phyloP scores from a whole-genome alignment of 2,329 filamentous ascomycete species.

The Ramularia endophylla region DNA sequence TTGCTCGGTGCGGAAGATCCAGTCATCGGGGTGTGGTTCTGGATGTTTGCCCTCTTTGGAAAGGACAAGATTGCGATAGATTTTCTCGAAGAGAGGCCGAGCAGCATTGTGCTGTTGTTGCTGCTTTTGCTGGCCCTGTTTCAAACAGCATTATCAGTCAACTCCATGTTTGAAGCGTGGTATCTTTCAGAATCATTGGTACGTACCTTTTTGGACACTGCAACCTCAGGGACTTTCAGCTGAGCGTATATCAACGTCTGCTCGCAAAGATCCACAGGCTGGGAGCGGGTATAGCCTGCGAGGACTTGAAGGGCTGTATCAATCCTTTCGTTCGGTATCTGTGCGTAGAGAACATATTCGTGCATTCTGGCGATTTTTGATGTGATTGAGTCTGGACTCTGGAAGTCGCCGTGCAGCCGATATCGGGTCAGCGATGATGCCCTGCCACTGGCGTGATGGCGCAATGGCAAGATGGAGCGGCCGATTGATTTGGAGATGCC shows the following conservation, averaged over 20 bases:
- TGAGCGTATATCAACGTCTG: constrained; percentile 56
- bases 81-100: too few species aligned
- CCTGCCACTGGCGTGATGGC: too few species aligned
- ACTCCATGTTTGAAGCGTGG: too few species aligned
- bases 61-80: too few species aligned
- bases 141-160: too few species aligned
- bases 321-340: constrained; percentile 52
- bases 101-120: constrained; percentile 1
- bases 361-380: constrained; percentile 43
- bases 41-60: neutral
- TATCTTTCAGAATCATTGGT: too few species aligned
- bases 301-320: constrained; percentile 57
- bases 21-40: constrained; percentile 9
- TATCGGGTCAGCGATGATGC: too few species aligned
- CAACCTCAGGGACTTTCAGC: constrained; percentile 26
- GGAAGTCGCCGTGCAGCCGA: too few species aligned
- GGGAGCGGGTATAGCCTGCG: constrained; percentile 56
- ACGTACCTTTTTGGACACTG: constrained; percentile 18
- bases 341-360: constrained; percentile 57
- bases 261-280: constrained; percentile 50
- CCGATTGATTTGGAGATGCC: too few species aligned
- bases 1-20: constrained; percentile 24
- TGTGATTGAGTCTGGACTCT: too few species aligned
- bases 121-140: constrained; percentile 1
- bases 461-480: too few species aligned